These are phyloP conservation scores for Apium graveolens DNA, from an alignment of 129 eudicot genomes.

Conservation along the genomic window DNA sequence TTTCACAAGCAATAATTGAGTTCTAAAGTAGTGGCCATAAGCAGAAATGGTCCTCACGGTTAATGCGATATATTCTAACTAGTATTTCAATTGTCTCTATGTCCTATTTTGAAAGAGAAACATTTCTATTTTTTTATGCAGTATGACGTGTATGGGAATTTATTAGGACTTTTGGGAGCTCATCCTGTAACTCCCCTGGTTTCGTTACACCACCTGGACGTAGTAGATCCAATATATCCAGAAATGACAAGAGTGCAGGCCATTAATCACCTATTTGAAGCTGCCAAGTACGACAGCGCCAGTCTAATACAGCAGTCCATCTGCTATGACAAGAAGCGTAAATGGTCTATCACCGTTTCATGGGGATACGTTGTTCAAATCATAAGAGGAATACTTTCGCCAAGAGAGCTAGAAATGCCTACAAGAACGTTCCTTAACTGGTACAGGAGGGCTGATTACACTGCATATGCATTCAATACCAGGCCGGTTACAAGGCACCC, in stretches of 20 bases:
- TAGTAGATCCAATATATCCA: slow-evolving; percentile 27
- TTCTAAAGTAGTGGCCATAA: background rate
- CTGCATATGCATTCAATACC: slow-evolving; percentile 25
- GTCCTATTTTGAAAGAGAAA: background rate
- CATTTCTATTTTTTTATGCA: slow-evolving; percentile 19
- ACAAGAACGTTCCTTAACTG: slow-evolving; percentile 22
- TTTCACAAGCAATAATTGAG: background rate
- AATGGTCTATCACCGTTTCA: slow-evolving; percentile 18
- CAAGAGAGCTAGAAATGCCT: slow-evolving; percentile 16
- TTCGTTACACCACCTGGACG: slow-evolving; percentile 27
- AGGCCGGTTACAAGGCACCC: slow-evolving; percentile 23
- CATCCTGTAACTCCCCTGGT: slow-evolving; percentile 26
- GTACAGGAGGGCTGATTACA: slow-evolving; percentile 25
- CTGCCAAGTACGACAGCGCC: slow-evolving; percentile 17
- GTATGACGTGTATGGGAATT: slow-evolving; percentile 78
- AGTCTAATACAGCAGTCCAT: slow-evolving; percentile 12
- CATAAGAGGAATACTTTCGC: slow-evolving; percentile 18
- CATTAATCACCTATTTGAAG: slow-evolving; percentile 11
- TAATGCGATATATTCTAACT: background rate
- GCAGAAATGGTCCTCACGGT: background rate
- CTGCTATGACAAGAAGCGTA: slow-evolving; percentile 25
- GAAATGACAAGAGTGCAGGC: slow-evolving; percentile 15
- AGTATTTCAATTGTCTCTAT: background rate
- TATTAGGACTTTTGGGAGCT: slow-evolving; percentile 28
- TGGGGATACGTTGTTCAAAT: slow-evolving; percentile 22